Conservation (phyloP, 805 yeast genomes). For the Schwanniomyces occidentalis region DNA sequence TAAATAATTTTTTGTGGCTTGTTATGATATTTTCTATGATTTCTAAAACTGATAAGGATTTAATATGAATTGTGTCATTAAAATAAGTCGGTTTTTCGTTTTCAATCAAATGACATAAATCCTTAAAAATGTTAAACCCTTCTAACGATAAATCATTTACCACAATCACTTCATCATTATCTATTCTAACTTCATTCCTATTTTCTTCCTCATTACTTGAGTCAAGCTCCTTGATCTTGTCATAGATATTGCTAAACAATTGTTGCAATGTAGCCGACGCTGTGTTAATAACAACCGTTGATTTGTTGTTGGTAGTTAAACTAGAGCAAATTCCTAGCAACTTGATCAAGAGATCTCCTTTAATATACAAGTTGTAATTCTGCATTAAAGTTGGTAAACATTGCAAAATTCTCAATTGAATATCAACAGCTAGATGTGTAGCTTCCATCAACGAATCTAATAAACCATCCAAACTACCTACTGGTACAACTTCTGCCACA, state of each 20-base stretch:
- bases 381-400: slow-evolving; percentile 74
- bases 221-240: slow-evolving; percentile 44
- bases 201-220: slow-evolving; percentile 4
- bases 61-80: slow-evolving; percentile 53
- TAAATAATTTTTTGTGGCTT: slow-evolving; percentile 59
- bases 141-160: slow-evolving; percentile 63
- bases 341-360: slow-evolving; percentile 56
- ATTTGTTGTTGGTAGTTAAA: slow-evolving; percentile 66
- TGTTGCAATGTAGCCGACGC: slow-evolving; percentile 94
- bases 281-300: slow-evolving; percentile 79
- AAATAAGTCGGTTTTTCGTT: slow-evolving; percentile 56
- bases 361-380: slow-evolving; percentile 55
- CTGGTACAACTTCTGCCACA: slow-evolving; percentile 53
- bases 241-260: slow-evolving; percentile 74
- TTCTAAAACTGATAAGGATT: slow-evolving; percentile 69
- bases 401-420: slow-evolving; percentile 84
- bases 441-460: slow-evolving; percentile 73
- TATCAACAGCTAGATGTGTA: slow-evolving; percentile 72
- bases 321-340: slow-evolving; percentile 69
- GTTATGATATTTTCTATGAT: slow-evolving; percentile 76
- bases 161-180: slow-evolving; percentile 41
- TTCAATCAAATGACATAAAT: slow-evolving; percentile 68
- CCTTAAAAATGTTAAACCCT: slow-evolving; percentile 67
- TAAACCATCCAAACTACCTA: slow-evolving; percentile 50
- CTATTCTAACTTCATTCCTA: slow-evolving; percentile 30